Evolutionary conservation across 768 basidiomycete species (phyloP).

Genomic region (Boletus subparvulus): DNA sequence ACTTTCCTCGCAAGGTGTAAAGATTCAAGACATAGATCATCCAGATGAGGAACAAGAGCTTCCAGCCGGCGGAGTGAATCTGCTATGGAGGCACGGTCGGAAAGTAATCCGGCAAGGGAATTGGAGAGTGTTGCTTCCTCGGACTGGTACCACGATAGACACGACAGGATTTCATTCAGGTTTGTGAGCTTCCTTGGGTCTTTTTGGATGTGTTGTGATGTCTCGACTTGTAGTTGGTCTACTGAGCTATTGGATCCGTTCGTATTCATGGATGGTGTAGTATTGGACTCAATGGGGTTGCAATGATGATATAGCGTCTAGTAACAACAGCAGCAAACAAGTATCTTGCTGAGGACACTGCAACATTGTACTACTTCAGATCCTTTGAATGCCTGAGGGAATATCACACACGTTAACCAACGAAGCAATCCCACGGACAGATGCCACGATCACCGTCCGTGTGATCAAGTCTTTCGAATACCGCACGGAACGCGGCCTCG

Average conservation of each 20-base stretch:
- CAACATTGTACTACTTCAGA: background rate
- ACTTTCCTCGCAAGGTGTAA: conserved; percentile 55
- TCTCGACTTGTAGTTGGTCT: conserved; percentile 10
- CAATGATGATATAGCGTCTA: too few species aligned
- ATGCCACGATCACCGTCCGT: conserved; percentile 85
- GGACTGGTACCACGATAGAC: conserved; percentile 70
- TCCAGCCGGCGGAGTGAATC: conserved; percentile 61
- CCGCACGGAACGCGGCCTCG: conserved; percentile 84
- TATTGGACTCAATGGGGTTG: too few species aligned
- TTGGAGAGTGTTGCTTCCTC: conserved; percentile 76
- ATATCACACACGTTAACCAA: conserved; percentile 57
- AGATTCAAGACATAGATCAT: conserved; percentile 61
- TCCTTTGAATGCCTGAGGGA: conserved; percentile 30
- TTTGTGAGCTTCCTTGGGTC: conserved; percentile 49
- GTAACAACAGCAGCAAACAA: too few species aligned
- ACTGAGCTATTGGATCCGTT: conserved; percentile 4
- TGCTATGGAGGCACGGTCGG: conserved; percentile 64
- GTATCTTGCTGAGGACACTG: too few species aligned
- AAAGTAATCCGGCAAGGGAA: conserved; percentile 68
- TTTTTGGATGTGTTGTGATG: conserved; percentile 8
- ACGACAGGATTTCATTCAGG: conserved; percentile 69
- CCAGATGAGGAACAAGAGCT: conserved; percentile 58
- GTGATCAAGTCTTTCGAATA: conserved; percentile 95
- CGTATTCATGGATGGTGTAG: conserved; percentile 11
- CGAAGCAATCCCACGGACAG: conserved; percentile 60